Percentiles rank a stretch among this genome's conserved stretches.
These are phyloP conservation scores for Lachnellula subtilissima DNA, from an alignment of 2,329 filamentous ascomycete species.

Conservation along the genomic window DNA sequence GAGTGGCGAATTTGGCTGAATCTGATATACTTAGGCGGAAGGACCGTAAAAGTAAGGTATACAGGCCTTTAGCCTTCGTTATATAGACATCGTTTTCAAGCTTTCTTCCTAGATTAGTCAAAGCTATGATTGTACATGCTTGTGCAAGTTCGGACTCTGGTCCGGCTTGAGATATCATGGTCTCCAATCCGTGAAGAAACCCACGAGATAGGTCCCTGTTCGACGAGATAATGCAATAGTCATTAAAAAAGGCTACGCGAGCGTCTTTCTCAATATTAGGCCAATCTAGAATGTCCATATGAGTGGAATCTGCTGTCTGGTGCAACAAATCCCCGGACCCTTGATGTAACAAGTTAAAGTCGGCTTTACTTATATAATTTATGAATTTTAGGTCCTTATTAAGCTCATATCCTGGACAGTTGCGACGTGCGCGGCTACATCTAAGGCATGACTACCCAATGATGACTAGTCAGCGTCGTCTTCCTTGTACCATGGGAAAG, in stretches of 20 bases:
- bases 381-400: not conserved
- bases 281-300: not conserved
- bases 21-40: not conserved
- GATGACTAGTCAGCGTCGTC: not conserved
- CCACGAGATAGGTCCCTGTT: not conserved
- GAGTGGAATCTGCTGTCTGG: not conserved
- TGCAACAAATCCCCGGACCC: too few relatives aligned
- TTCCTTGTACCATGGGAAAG: not conserved
- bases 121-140: not conserved
- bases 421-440: not conserved
- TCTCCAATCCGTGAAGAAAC: not conserved
- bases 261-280: not conserved
- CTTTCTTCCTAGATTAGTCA: not conserved
- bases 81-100: not conserved
- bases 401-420: not conserved
- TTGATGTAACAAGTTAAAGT: not conserved
- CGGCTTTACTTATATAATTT: not conserved
- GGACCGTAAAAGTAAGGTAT: not conserved
- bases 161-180: not conserved
- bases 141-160: not conserved
- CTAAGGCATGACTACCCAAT: not conserved
- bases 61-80: not conserved
- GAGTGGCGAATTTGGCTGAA: not conserved
- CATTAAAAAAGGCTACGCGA: not conserved
- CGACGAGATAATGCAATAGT: not conserved